phyloP scores from a whole-genome alignment of 352 stramenopile genomes.

The Pythium brachiatum region DNA sequence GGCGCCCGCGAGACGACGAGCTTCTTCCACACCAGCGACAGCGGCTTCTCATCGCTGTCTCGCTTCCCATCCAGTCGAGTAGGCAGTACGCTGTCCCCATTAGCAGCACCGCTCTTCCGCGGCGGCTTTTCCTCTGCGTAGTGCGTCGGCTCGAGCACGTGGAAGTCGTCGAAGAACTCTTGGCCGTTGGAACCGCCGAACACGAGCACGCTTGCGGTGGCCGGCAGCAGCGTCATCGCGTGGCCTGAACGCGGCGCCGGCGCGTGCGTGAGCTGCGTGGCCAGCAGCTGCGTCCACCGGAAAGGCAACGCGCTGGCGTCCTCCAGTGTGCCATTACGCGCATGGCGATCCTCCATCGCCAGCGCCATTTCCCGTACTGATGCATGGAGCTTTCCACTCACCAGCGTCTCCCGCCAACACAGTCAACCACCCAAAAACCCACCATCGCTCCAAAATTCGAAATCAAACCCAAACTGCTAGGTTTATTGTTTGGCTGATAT shows the following conservation, averaged over 20 bases:
- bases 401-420: conserved; percentile 11
- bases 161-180: conserved; percentile 61
- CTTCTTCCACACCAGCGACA: conserved; percentile 49
- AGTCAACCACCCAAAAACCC: conserved; percentile 17
- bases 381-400: not conserved
- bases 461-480: conserved; percentile 14
- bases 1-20: conserved; percentile 35
- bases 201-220: conserved; percentile 47
- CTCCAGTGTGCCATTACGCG: not conserved
- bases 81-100: not conserved
- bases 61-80: not conserved
- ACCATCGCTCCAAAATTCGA: conserved; percentile 1
- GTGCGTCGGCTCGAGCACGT: conserved; percentile 42
- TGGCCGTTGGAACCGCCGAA: conserved; percentile 63
- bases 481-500: conserved; percentile 3
- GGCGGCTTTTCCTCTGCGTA: conserved; percentile 18
- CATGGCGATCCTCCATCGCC: conserved; percentile 12
- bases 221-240: conserved; percentile 49
- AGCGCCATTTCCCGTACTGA: not conserved
- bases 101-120: not conserved
- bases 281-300: conserved; percentile 32
- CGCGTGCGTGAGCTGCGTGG: not conserved
- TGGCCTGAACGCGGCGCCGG: conserved; percentile 51
- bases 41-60: not conserved
- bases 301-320: not conserved